phyloP scores from a whole-genome alignment of 2,329 filamentous ascomycete genomes.

The Didymella arachidicola region DNA sequence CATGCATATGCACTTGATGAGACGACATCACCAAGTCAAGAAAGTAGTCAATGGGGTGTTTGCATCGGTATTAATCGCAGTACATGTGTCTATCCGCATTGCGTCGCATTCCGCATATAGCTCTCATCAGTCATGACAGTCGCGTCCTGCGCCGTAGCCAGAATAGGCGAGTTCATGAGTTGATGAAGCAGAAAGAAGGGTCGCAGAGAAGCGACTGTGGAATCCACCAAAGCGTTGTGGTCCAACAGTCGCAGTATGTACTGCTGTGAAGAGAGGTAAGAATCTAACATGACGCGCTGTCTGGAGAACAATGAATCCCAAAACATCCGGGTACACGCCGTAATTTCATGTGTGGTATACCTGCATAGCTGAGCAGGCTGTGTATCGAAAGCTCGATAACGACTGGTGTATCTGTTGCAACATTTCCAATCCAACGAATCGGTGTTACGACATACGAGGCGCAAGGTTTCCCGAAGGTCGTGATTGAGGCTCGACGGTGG shows the following conservation, averaged over 20 bases:
- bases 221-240: slow-evolving; percentile 36
- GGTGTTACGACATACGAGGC: slow-evolving; percentile 1
- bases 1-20: background rate
- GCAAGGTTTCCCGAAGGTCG: background rate
- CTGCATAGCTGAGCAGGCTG: slow-evolving; percentile 9
- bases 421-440: slow-evolving; percentile 5
- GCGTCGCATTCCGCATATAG: slow-evolving; percentile 25
- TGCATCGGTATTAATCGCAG: slow-evolving; percentile 21
- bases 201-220: slow-evolving; percentile 30
- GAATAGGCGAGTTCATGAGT: slow-evolving; percentile 15
- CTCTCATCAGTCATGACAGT: slow-evolving; percentile 24
- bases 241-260: slow-evolving; percentile 33
- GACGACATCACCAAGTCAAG: background rate
- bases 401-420: slow-evolving; percentile 10
- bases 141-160: slow-evolving; percentile 29
- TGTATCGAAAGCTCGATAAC: slow-evolving; percentile 10
- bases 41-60: background rate
- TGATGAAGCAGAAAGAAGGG: slow-evolving; percentile 24
- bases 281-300: slow-evolving; percentile 21
- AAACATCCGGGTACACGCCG: slow-evolving; percentile 21
- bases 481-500: background rate
- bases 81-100: slow-evolving; percentile 21
- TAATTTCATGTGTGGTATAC: slow-evolving; percentile 23
- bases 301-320: slow-evolving; percentile 16
- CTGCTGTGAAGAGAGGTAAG: slow-evolving; percentile 25